Evolutionary conservation across 2,329 filamentous ascomycete genomes (phyloP).

Genomic region (Rutstroemia sydowiana): DNA sequence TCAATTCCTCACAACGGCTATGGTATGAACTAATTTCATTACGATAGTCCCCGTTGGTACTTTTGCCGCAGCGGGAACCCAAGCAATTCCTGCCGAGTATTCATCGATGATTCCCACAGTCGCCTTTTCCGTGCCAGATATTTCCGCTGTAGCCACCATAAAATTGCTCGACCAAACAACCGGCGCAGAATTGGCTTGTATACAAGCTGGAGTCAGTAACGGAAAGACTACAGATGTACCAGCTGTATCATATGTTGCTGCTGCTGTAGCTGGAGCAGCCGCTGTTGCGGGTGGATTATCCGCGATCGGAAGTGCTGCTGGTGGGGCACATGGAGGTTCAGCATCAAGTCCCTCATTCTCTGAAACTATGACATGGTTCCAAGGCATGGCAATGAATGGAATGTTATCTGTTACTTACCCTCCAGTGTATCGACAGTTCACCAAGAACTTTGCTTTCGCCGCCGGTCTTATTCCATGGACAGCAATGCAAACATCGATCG

Average conservation of each 20-base stretch:
- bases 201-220: slow-evolving; percentile 75
- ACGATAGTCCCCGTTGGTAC: slow-evolving; percentile 59
- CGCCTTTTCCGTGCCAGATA: slow-evolving; percentile 84
- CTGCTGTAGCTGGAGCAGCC: slow-evolving; percentile 77
- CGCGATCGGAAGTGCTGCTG: slow-evolving; percentile 55
- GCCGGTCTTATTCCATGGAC: slow-evolving; percentile 77
- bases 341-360: slow-evolving; percentile 75
- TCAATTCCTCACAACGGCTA: not conserved
- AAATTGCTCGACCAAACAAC: slow-evolving; percentile 58
- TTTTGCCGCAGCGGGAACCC: slow-evolving; percentile 66
- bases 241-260: slow-evolving; percentile 76
- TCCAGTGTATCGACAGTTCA: slow-evolving; percentile 78
- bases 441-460: slow-evolving; percentile 90
- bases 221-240: slow-evolving; percentile 73
- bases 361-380: slow-evolving; percentile 84
- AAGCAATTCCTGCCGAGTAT: slow-evolving; percentile 64
- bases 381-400: slow-evolving; percentile 88
- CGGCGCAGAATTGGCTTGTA: slow-evolving; percentile 65
- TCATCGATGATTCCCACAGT: slow-evolving; percentile 75
- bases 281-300: slow-evolving; percentile 65
- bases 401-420: slow-evolving; percentile 93
- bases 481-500: slow-evolving; percentile 73
- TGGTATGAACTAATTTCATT: slow-evolving; percentile 13
- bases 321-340: slow-evolving; percentile 44
- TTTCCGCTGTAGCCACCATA: slow-evolving; percentile 77